Base-by-base conservation (phyloP, 75 land plant species). In the Picea glauca region DNA sequence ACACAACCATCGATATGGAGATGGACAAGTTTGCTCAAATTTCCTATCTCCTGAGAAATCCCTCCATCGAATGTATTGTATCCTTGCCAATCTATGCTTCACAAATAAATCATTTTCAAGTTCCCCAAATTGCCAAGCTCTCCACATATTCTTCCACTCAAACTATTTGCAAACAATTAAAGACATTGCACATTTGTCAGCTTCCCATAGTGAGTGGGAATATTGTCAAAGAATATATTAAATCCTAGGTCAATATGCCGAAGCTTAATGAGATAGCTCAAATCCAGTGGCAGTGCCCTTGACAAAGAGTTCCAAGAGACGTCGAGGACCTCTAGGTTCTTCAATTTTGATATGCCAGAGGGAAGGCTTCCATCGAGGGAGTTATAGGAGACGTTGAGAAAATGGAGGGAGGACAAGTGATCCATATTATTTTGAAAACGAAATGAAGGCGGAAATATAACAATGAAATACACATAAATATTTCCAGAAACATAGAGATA, bases 191-290 rank as follows among this genome's bases (percentile, higher is more conserved):
- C 75, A 13, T 33, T 80, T 3, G 13, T 33, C 61, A 94, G 30
- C 2, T 31, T 61, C 0, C 92, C 94, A 56, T 94, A 92, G 54
- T 78, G 83, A 1, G 58, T n/a, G 1, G 96, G 96, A 72, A 94
- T 90, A 50, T 46, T 65, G 5, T 94, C 93, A 0, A 50, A 77
- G 77, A 95, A 95, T 82, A 74, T 93, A 62, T 92, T 93, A 23
- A 93, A 95, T 3, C 93, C 92, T 3, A 95, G 78, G 61, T 93
- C 87, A 46, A 95, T 70, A 58, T 93, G 78, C 79, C 60, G 75
- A 75, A 95, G 84, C 6, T 83, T 89, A 76, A 67, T 43, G 72
- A 91, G 79, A 0, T 23, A 40, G 0, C 43, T 40, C 43, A 40
- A 3, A 40, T 40, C 43, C 3, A 40, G 5, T 40, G 43, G 43